phyloP scores from a whole-genome alignment of 2,329 filamentous ascomycete species.

The Microcyclosporella mali region DNA sequence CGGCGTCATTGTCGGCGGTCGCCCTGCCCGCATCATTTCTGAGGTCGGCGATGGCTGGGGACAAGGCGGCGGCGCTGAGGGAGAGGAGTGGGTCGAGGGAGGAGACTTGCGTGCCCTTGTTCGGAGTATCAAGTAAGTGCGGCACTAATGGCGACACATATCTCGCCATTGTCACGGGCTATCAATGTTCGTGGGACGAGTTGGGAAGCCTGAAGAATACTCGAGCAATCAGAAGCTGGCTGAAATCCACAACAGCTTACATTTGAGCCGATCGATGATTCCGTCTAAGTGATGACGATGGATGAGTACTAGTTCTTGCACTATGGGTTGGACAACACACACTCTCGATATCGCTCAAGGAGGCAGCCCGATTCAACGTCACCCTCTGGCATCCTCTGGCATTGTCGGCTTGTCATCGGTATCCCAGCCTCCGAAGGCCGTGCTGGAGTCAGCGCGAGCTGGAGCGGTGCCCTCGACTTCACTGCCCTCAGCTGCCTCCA shows the following conservation, averaged over 20 bases:
- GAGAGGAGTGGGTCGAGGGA: slow-evolving; percentile 45
- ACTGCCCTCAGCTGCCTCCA: slow-evolving; percentile 17
- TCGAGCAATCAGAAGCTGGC: too few species aligned
- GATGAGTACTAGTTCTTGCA: too few species aligned
- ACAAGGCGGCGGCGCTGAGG: slow-evolving; percentile 37
- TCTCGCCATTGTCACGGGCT: too few species aligned
- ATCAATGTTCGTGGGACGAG: background rate
- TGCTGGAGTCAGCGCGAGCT: background rate
- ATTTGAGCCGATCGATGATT: too few species aligned
- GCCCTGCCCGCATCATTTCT: slow-evolving; percentile 71
- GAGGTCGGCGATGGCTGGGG: slow-evolving; percentile 67
- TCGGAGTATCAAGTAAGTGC: slow-evolving; percentile 36
- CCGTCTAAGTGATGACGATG: too few species aligned
- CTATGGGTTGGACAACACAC: too few species aligned
- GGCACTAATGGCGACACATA: too few species aligned
- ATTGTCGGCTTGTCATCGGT: slow-evolving; percentile 1
- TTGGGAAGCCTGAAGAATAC: background rate
- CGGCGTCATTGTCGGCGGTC: slow-evolving; percentile 82
- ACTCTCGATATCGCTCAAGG: background rate
- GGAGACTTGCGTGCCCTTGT: slow-evolving; percentile 46
- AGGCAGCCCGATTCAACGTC: background rate
- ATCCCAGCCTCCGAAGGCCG: slow-evolving; percentile 4
- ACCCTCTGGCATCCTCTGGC: slow-evolving; percentile 3
- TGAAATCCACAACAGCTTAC: too few species aligned
- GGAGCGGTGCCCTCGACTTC: background rate